Conservation (phyloP, 2,329 filamentous ascomycete genomes). For the Aspergillus fumigatiaffinis region DNA sequence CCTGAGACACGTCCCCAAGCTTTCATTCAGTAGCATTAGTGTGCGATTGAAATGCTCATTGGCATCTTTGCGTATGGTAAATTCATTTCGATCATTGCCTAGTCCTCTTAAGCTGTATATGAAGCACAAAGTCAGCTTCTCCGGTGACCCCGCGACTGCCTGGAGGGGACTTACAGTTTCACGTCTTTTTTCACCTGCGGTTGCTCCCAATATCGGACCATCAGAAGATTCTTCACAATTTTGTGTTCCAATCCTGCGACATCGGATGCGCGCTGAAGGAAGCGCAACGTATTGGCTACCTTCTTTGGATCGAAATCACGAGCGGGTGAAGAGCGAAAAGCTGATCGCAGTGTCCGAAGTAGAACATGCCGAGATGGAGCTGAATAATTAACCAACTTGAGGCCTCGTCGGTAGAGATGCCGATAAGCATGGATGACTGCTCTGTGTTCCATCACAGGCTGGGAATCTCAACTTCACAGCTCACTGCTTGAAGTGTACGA, state of each 20-base stretch:
- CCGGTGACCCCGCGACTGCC: background rate
- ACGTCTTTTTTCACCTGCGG: slow-evolving; percentile 27
- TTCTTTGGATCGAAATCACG: slow-evolving; percentile 37
- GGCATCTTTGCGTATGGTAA: slow-evolving; percentile 30
- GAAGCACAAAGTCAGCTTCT: slow-evolving; percentile 17
- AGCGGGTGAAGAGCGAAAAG: slow-evolving; percentile 38
- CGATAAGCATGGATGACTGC: slow-evolving; percentile 53
- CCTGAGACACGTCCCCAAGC: slow-evolving; percentile 43
- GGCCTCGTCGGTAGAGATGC: slow-evolving; percentile 50
- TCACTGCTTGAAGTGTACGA: background rate
- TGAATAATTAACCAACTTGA: slow-evolving; percentile 55
- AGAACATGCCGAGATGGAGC: slow-evolving; percentile 54
- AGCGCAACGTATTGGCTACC: slow-evolving; percentile 45
- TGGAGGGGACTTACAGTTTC: slow-evolving; percentile 26
- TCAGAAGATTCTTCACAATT: slow-evolving; percentile 44
- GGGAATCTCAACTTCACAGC: slow-evolving; percentile 6
- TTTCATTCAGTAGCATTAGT: slow-evolving; percentile 46
- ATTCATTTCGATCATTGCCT: slow-evolving; percentile 24
- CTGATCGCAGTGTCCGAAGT: slow-evolving; percentile 40
- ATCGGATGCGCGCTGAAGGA: slow-evolving; percentile 40
- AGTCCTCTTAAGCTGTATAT: slow-evolving; percentile 25
- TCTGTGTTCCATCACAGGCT: slow-evolving; percentile 16
- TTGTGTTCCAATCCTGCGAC: slow-evolving; percentile 43
- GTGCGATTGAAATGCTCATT: slow-evolving; percentile 43
- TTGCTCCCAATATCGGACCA: slow-evolving; percentile 42